Evolutionary conservation across 208 protist genomes (phyloP).

Genomic region (Lotmaria passim): DNA sequence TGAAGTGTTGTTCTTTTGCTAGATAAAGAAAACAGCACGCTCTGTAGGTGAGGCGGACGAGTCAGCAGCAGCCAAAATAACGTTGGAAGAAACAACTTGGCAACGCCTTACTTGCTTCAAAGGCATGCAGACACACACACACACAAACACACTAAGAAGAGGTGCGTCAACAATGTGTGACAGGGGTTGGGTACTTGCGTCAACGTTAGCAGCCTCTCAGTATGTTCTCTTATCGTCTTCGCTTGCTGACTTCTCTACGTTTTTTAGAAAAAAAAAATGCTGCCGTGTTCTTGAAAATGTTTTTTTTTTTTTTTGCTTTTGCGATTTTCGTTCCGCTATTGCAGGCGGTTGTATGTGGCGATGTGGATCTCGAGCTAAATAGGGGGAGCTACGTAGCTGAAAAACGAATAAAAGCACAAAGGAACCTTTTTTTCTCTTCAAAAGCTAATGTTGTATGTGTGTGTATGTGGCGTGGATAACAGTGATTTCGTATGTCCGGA

Average conservation of each 20-base stretch:
- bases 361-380: slow-evolving; percentile 1
- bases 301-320: slow-evolving; percentile 21
- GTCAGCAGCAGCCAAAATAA: neutral
- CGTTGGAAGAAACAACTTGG: neutral
- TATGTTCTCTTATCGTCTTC: slow-evolving; percentile 5
- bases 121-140: neutral
- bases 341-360: neutral
- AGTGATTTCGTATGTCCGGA: too few relatives aligned
- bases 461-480: neutral
- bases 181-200: neutral
- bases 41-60: slow-evolving; percentile 10
- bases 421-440: neutral
- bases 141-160: neutral
- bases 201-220: neutral
- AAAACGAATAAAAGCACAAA: slow-evolving; percentile 22
- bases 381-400: slow-evolving; percentile 9
- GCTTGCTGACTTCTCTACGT: slow-evolving; percentile 3
- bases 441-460: neutral
- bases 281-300: neutral
- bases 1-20: slow-evolving; percentile 16
- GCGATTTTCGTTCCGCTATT: slow-evolving; percentile 3
- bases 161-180: neutral
- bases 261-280: neutral
- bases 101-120: neutral
- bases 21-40: slow-evolving; percentile 17